phyloP scores from a whole-genome alignment of 2,329 filamentous ascomycete species.

The Colletotrichum viniferum region DNA sequence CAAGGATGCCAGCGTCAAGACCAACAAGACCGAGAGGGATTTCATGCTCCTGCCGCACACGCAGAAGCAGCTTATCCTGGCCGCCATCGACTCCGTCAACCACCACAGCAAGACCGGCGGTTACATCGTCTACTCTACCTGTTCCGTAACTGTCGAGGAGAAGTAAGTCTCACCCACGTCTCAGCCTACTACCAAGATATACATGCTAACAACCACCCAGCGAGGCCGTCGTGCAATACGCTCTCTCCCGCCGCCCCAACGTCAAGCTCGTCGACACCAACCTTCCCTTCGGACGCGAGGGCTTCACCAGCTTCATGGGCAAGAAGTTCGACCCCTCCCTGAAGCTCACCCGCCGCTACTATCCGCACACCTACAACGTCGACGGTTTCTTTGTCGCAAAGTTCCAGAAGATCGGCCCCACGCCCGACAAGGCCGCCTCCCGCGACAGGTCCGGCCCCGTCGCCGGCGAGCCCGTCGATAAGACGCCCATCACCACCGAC shows the following conservation, averaged over 20 bases:
- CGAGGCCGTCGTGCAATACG: slow-evolving; percentile 93
- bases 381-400: slow-evolving; percentile 99
- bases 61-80: slow-evolving; percentile 91
- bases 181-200: neutral
- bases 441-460: slow-evolving; percentile 30
- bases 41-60: slow-evolving; percentile 91
- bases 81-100: slow-evolving; percentile 94
- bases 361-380: slow-evolving; percentile 91
- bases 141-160: slow-evolving; percentile 92
- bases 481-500: slow-evolving; percentile 65
- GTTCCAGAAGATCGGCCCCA: slow-evolving; percentile 89
- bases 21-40: slow-evolving; percentile 95
- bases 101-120: slow-evolving; percentile 91
- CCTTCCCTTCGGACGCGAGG: slow-evolving; percentile 87
- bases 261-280: slow-evolving; percentile 92
- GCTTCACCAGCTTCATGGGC: slow-evolving; percentile 88
- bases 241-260: slow-evolving; percentile 88
- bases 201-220: slow-evolving; percentile 46
- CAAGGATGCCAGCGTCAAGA: slow-evolving; percentile 96
- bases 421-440: slow-evolving; percentile 56
- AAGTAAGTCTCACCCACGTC: slow-evolving; percentile 31
- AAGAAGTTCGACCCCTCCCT: slow-evolving; percentile 90
- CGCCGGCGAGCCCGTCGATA: slow-evolving; percentile 62
- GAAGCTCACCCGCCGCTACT: slow-evolving; percentile 83
- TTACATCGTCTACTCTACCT: slow-evolving; percentile 96